Conservation (phyloP, 352 stramenopile genomes). For the Globisporangium takayamanum region DNA sequence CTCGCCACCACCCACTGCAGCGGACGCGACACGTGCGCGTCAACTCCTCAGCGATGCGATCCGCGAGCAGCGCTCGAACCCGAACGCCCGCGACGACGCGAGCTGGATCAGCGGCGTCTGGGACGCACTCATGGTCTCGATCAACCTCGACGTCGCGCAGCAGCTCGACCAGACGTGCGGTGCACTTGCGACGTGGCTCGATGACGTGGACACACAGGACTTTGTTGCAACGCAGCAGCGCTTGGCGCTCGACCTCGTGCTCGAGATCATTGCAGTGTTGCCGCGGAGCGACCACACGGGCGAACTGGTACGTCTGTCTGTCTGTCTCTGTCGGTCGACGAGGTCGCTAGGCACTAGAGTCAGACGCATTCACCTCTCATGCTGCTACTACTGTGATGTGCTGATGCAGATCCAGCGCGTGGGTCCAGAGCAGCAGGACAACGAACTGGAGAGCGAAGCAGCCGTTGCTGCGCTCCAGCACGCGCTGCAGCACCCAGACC, state of each 20-base stretch:
- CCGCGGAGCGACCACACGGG: constrained; percentile 2
- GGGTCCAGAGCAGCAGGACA: neutral
- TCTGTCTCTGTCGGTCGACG: neutral
- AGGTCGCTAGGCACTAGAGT: neutral
- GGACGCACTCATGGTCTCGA: constrained; percentile 22
- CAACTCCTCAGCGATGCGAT: constrained; percentile 19
- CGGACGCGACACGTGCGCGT: neutral
- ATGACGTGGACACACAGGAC: constrained; percentile 4
- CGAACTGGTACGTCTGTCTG: constrained; percentile 9
- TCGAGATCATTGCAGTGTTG: constrained; percentile 15
- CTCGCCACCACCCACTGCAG: neutral
- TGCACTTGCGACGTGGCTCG: constrained; percentile 31
- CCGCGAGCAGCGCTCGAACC: constrained; percentile 15
- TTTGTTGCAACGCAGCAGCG: constrained; percentile 6
- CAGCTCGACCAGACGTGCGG: constrained; percentile 32
- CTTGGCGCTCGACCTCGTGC: constrained; percentile 14
- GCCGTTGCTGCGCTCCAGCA: constrained; percentile 12
- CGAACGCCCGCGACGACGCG: constrained; percentile 9
- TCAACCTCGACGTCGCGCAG: constrained; percentile 25
- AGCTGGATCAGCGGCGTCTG: constrained; percentile 28
- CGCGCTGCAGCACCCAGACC: constrained; percentile 3
- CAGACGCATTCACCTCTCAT: neutral
- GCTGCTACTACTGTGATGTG: neutral
- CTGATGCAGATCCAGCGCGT: constrained; percentile 2
- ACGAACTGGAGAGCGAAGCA: constrained; percentile 7